These are phyloP conservation scores for Babesia ovata DNA, from an alignment of 169 alveolate genomes.

Conservation along the genomic window DNA sequence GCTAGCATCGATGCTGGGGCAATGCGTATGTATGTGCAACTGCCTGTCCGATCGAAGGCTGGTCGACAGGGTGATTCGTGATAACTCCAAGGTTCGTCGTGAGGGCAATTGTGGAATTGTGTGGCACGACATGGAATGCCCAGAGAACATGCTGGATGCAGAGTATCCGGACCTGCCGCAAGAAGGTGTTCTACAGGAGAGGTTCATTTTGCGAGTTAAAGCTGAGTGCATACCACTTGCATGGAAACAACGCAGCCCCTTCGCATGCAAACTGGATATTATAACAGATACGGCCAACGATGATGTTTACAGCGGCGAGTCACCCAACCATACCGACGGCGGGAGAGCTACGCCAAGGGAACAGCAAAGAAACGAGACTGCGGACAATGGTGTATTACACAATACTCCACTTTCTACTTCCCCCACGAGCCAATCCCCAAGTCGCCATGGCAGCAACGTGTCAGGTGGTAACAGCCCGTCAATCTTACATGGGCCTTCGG, in stretches of 20 bases:
- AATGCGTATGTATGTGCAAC: conserved; percentile 52
- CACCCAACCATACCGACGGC: background rate
- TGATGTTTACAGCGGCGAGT: background rate
- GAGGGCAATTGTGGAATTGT: conserved; percentile 30
- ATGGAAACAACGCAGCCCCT: conserved; percentile 45
- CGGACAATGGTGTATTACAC: too few species aligned
- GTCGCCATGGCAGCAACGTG: background rate
- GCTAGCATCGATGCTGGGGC: conserved; percentile 41
- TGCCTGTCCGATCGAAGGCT: conserved; percentile 37
- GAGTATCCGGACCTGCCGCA: background rate
- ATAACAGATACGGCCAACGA: background rate
- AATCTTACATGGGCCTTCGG: background rate
- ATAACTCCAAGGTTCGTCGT: background rate
- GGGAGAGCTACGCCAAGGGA: background rate
- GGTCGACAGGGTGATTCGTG: conserved; percentile 50
- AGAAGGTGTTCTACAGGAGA: conserved; percentile 54
- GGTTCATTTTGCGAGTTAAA: conserved; percentile 52
- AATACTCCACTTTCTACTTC: background rate
- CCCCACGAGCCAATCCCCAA: background rate
- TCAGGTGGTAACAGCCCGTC: background rate
- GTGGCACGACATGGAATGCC: conserved; percentile 58
- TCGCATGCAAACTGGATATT: conserved; percentile 49
- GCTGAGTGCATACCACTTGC: conserved; percentile 39
- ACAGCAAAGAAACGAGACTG: background rate
- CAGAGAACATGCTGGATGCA: conserved; percentile 4